Evolutionary conservation across 2,329 filamentous ascomycete genomes (phyloP).

Genomic region (Sporothrix luriei): DNA sequence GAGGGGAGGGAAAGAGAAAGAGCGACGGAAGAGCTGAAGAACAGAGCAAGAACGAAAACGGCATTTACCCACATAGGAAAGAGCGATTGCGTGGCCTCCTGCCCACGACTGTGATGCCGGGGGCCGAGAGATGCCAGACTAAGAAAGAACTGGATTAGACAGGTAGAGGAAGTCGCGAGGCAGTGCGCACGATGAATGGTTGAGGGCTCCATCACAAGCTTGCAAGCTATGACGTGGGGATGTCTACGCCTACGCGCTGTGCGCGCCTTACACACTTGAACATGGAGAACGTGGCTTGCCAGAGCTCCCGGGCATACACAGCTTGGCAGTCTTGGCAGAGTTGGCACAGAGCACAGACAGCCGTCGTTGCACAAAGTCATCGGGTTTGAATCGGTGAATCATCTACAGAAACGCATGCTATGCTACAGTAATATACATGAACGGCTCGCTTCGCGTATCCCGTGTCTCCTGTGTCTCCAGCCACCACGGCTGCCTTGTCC

Average conservation of each 20-base stretch:
- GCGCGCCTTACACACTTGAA: no score
- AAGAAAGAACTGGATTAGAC: not conserved
- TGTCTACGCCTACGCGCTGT: no score
- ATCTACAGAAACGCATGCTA: not conserved
- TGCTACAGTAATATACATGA: slow-evolving; percentile 11
- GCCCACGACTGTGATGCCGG: not conserved
- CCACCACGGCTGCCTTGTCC: no score
- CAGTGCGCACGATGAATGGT: not conserved
- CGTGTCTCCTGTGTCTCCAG: not conserved
- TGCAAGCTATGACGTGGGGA: not conserved
- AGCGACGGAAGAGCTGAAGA: not conserved
- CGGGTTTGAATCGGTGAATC: not conserved
- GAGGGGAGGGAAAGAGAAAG: not conserved
- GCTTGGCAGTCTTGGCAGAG: slow-evolving; percentile 9
- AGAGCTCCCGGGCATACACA: not conserved
- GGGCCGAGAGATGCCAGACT: not conserved
- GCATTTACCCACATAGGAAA: not conserved
- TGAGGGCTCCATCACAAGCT: not conserved
- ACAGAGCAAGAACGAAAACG: not conserved
- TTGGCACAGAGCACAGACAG: not conserved
- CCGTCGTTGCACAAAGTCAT: not conserved
- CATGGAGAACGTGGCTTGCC: not conserved
- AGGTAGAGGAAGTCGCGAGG: not conserved
- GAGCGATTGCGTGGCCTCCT: slow-evolving; percentile 21
- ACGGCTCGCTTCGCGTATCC: not conserved